These are phyloP conservation scores for Trypanosoma mega DNA, from an alignment of 208 protist species.

Conservation along the genomic window DNA sequence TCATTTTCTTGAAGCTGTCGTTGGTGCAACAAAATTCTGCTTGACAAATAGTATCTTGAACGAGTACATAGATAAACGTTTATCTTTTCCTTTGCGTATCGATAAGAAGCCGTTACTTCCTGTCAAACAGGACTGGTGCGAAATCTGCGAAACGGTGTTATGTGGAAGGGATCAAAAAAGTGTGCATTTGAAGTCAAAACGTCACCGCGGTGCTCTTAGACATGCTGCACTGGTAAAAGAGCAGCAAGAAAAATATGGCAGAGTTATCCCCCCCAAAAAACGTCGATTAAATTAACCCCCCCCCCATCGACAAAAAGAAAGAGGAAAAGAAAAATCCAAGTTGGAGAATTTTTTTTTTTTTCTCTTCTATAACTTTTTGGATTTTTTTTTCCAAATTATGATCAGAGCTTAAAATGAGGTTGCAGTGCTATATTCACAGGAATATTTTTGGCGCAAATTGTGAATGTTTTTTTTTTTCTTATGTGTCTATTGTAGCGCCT, in stretches of 20 bases:
- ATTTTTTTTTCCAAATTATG: too few species aligned
- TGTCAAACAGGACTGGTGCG: conserved; percentile 56
- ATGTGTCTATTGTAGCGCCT: conserved; percentile 1
- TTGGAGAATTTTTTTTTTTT: too few species aligned
- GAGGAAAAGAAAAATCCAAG: neutral
- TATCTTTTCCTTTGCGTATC: conserved; percentile 27
- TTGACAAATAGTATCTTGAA: too few species aligned
- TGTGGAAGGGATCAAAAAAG: conserved; percentile 52
- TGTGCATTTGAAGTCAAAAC: conserved; percentile 59
- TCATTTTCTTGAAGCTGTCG: conserved; percentile 17
- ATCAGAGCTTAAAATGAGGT: too few species aligned
- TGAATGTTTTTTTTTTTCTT: too few species aligned
- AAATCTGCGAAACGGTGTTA: conserved; percentile 51
- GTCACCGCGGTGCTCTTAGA: conserved; percentile 56
- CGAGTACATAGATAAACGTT: too few species aligned
- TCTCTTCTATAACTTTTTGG: too few species aligned
- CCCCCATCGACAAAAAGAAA: neutral
- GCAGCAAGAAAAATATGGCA: conserved; percentile 58
- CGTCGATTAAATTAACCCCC: conserved; percentile 4
- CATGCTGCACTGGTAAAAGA: conserved; percentile 43
- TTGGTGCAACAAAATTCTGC: conserved; percentile 14
- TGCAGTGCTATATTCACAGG: too few species aligned
- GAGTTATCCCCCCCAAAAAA: conserved; percentile 55
- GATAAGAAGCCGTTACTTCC: neutral
- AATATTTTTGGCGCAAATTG: too few species aligned